Evolutionary conservation across 805 yeast species (phyloP).

Genomic region (Pichia cabralensis): DNA sequence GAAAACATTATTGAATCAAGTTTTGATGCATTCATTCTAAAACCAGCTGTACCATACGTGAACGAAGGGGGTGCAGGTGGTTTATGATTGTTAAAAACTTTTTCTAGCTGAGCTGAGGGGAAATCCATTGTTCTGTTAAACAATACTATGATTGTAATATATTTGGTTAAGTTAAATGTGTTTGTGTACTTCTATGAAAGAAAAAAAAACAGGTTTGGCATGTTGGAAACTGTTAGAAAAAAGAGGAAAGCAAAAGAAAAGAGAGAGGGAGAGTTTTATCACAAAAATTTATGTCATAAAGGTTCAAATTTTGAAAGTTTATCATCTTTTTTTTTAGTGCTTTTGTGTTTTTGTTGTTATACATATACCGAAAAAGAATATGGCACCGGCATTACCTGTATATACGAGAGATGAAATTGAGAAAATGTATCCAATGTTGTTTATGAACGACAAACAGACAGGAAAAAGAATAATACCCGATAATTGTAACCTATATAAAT

Average conservation of each 20-base stretch:
- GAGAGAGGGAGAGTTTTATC: too few species aligned
- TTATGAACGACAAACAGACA: conserved; percentile 28
- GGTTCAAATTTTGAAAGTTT: background rate
- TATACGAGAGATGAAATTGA: conserved; percentile 29
- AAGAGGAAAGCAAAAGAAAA: background rate
- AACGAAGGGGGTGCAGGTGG: conserved; percentile 37
- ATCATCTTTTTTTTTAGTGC: background rate
- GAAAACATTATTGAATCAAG: conserved; percentile 78
- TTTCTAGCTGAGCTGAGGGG: conserved; percentile 8
- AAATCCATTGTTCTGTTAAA: conserved; percentile 6
- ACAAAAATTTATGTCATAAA: too few species aligned
- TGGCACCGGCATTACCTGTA: conserved; percentile 46
- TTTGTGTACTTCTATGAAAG: too few species aligned
- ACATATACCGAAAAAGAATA: conserved; percentile 7
- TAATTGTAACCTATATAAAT: conserved; percentile 26
- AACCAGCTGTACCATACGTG: conserved; percentile 96
- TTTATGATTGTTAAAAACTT: conserved; percentile 25
- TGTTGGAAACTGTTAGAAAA: too few species aligned
- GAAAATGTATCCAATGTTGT: conserved; percentile 23
- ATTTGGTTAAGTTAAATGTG: too few species aligned
- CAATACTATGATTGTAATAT: too few species aligned
- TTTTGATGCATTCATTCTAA: conserved; percentile 60
- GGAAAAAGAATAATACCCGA: conserved; percentile 14
- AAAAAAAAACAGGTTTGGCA: too few species aligned
- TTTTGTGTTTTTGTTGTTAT: background rate